Evolutionary conservation across 2,329 filamentous ascomycete species (phyloP).

Genomic region (Pezicula neosporulosa): DNA sequence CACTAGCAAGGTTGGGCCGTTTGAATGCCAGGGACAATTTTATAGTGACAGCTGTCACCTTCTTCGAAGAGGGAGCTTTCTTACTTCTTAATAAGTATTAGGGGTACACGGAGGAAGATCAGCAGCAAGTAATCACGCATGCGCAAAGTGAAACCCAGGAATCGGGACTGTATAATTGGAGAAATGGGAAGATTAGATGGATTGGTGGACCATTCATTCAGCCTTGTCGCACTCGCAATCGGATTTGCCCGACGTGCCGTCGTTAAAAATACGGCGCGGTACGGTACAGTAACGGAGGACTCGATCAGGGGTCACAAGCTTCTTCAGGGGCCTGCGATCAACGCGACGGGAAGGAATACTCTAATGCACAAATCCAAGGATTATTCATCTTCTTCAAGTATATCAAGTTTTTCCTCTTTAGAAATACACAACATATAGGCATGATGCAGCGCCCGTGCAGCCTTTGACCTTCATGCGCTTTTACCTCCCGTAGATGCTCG

Average conservation of each 20-base stretch:
- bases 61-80: too few relatives aligned
- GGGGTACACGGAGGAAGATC: too few relatives aligned
- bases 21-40: not conserved
- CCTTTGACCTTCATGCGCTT: not conserved
- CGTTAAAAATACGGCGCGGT: too few relatives aligned
- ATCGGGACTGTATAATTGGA: not conserved
- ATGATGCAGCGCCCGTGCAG: not conserved
- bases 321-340: too few relatives aligned
- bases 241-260: not conserved
- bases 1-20: not conserved
- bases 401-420: not conserved
- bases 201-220: not conserved
- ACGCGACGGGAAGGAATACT: too few relatives aligned
- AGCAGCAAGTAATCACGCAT: too few relatives aligned
- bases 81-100: too few relatives aligned
- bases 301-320: too few relatives aligned
- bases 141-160: too few relatives aligned
- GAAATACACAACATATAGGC: not conserved
- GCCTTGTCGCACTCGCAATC: not conserved
- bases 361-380: too few relatives aligned
- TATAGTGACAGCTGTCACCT: not conserved
- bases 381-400: too few relatives aligned
- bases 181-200: not conserved
- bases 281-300: too few relatives aligned
- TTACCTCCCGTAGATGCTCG: not conserved